phyloP scores from a whole-genome alignment of 371 early-diverging fungal species.

The Lichtheimia corymbifera region DNA sequence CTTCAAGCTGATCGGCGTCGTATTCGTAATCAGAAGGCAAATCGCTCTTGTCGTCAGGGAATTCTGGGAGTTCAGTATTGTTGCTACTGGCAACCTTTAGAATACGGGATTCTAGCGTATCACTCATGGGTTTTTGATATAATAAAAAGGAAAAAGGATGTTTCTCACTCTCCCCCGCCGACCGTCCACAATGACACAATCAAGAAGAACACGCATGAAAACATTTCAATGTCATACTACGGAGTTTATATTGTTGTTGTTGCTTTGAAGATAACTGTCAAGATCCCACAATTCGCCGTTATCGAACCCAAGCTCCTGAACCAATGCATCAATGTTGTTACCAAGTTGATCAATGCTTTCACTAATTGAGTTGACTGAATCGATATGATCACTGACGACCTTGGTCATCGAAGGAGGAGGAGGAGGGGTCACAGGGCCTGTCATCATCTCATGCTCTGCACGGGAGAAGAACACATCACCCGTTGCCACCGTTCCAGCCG shows the following conservation, averaged over 20 bases:
- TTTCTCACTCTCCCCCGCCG: no score
- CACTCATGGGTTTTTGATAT: slow-evolving; percentile 1
- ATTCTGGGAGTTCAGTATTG: slow-evolving; percentile 44
- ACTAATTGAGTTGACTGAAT: slow-evolving; percentile 25
- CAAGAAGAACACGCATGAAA: no score
- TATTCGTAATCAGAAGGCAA: slow-evolving; percentile 66
- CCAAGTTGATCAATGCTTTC: slow-evolving; percentile 43
- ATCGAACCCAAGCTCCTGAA: slow-evolving; percentile 35
- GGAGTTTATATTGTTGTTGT: no score
- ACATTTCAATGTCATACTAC: no score
- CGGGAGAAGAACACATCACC: not conserved
- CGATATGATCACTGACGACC: slow-evolving; percentile 25
- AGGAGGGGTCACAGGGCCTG: slow-evolving; percentile 3
- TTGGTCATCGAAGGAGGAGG: slow-evolving; percentile 5
- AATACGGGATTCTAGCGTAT: slow-evolving; percentile 37
- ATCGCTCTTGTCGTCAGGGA: slow-evolving; percentile 61
- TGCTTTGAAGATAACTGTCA: no score
- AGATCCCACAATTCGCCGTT: no score
- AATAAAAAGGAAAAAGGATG: no score
- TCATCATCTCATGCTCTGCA: not conserved
- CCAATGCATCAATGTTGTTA: slow-evolving; percentile 34
- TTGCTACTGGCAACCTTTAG: slow-evolving; percentile 20
- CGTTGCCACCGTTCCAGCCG: no score
- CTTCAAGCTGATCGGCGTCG: slow-evolving; percentile 44
- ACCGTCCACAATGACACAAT: no score